A percentile compares a stretch with the other conserved stretches of the same genome.
Conservation (phyloP, 2,329 filamentous ascomycete species). For the Metarhizium robertsii region DNA sequence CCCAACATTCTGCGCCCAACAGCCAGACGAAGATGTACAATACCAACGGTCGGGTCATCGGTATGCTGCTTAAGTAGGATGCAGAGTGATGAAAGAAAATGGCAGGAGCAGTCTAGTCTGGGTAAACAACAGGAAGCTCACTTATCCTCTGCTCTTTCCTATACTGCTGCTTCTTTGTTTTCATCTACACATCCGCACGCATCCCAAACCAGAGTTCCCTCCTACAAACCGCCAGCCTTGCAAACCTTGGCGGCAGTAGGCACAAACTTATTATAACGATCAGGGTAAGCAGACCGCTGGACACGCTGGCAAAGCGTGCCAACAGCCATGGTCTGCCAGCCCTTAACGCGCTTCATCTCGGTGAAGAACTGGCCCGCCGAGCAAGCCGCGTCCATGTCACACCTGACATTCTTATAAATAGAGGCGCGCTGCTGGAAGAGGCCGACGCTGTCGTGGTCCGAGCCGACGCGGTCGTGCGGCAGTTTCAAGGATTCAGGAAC, state of each 20-base stretch:
- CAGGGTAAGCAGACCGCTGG: constrained; percentile 12
- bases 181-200: too few relatives aligned
- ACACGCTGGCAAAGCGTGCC: constrained; percentile 15
- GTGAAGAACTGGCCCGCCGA: constrained; percentile 13
- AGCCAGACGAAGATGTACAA: too few relatives aligned
- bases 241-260: constrained; percentile 10
- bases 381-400: constrained; percentile 13
- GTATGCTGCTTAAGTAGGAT: too few relatives aligned
- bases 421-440: constrained; percentile 16
- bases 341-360: constrained; percentile 12
- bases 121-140: too few relatives aligned
- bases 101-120: too few relatives aligned
- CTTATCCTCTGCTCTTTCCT: too few relatives aligned
- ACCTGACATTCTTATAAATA: constrained; percentile 12
- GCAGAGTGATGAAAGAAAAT: too few relatives aligned
- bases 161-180: too few relatives aligned
- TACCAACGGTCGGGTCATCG: too few relatives aligned
- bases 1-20: too few relatives aligned
- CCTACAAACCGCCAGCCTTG: constrained; percentile 10
- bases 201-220: too few relatives aligned
- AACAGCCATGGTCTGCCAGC: constrained; percentile 12
- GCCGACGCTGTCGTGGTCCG: constrained; percentile 15
- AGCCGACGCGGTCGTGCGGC: constrained; percentile 12
- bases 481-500: constrained; percentile 11
- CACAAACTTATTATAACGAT: constrained; percentile 10